Evolutionary conservation across 2,329 filamentous ascomycete genomes (phyloP).

Genomic region (Fusarium mangiferae): DNA sequence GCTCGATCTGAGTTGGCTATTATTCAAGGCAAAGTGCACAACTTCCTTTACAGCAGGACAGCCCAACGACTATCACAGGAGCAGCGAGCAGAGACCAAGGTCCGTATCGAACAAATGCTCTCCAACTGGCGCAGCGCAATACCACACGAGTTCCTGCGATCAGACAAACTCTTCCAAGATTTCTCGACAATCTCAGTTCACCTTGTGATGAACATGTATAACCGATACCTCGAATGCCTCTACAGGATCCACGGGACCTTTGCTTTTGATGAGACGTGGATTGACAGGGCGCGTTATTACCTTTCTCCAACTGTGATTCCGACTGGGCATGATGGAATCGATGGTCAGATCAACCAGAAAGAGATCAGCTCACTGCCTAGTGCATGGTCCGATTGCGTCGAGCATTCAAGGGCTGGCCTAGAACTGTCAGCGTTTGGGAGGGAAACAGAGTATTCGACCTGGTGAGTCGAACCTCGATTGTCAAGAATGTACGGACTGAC

Average conservation of each 20-base stretch:
- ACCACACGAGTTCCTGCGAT: accelerated
- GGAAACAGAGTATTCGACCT: neutral
- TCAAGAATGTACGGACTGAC: accelerated
- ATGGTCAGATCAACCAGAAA: neutral
- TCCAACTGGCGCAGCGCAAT: neutral
- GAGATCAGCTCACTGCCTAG: neutral
- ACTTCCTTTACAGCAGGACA: neutral
- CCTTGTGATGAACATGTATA: neutral
- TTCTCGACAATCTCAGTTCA: neutral
- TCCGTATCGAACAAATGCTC: neutral
- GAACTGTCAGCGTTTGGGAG: neutral
- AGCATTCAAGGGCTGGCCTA: neutral
- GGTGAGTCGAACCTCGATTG: neutral
- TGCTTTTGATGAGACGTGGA: neutral
- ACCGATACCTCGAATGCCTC: neutral
- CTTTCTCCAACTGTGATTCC: neutral
- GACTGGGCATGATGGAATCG: neutral
- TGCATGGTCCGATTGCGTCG: neutral
- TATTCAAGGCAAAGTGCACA: neutral
- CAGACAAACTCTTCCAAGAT: neutral
- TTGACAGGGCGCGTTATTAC: neutral
- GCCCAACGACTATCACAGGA: neutral
- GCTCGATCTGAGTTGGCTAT: neutral
- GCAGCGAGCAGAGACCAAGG: neutral
- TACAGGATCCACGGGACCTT: neutral